Evolutionary conservation across 306 rosid genomes (phyloP).

Genomic region (Prosopis cineraria): DNA sequence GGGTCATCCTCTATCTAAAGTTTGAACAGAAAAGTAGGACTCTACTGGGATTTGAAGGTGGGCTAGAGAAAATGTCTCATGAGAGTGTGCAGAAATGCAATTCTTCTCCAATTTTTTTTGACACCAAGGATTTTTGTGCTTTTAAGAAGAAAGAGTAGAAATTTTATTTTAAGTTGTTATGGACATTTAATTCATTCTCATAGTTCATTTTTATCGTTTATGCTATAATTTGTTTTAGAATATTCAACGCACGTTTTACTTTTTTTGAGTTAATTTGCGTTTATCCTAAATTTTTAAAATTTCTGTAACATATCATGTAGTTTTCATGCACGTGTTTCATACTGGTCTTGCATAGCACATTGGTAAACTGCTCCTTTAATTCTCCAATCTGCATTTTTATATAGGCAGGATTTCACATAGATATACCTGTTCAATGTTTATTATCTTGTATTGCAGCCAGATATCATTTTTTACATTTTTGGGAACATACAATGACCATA

Average conservation of each 20-base stretch:
- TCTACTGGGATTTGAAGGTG: background rate
- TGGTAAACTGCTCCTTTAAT: constrained; percentile 31
- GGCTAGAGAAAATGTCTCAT: background rate
- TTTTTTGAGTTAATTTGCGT: too few relatives aligned
- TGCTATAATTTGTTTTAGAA: too few relatives aligned
- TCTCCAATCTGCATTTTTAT: constrained; percentile 7
- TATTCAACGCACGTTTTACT: too few relatives aligned
- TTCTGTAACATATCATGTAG: too few relatives aligned
- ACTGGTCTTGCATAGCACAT: too few relatives aligned
- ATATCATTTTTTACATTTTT: constrained; percentile 32
- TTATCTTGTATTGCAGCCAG: background rate
- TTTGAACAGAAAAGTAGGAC: too few relatives aligned
- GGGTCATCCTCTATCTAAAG: too few relatives aligned
- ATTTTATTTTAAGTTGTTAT: too few relatives aligned
- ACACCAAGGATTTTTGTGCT: background rate
- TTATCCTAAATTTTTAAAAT: too few relatives aligned
- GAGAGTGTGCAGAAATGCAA: background rate
- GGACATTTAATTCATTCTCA: too few relatives aligned
- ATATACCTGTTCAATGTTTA: constrained; percentile 5
- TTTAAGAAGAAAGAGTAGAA: background rate
- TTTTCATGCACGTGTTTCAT: too few relatives aligned
- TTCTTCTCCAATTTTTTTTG: background rate
- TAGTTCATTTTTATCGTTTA: too few relatives aligned
- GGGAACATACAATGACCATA: background rate
- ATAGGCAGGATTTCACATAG: constrained; percentile 3